Base-by-base conservation (phyloP, 352 stramenopile genomes). In the Globisporangium solare region DNA sequence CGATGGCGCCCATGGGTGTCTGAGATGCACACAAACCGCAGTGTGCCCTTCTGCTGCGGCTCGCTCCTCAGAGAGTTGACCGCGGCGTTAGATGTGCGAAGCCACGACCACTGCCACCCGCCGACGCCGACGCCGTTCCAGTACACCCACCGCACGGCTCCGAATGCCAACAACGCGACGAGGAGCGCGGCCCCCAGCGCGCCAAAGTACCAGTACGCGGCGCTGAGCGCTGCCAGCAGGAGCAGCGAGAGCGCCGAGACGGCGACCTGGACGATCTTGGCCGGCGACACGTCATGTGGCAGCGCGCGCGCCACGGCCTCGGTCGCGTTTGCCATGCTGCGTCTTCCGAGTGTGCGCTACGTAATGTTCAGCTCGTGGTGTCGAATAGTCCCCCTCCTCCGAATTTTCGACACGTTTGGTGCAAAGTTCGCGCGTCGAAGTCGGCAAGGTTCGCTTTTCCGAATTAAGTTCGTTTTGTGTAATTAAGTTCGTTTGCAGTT, bases 1-100 rank as follows among this genome's bases (percentile, higher is more conserved):
- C 72, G 75, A 57, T 94, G 85, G 32, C 76, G 77, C n/a, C 64
- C 67, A 43, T 94, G 85, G 17, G 85, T 94, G 56, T 94, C 85
- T 0, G 85, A 94, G 57, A 94, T 72, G 62, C 84, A 92, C 4
- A 93, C 83, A 1, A 94, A 66, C 21, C 85, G 73, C 11, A 94
- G 55, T 7, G 75, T 86, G 4, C 74, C 78, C 10, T 72, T 56
- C 47, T 78, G 70, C 48, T 89, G 67, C 8, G 79, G 73, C 0
- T 70, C 50, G 35, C 66, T 79, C 7, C 31, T 56, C 1, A 92
- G 52, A 0, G 71, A 68, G 2, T 8, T 24, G 17, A 72, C 56
- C 1, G 79, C 22, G 0, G 12, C 15, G 8, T 69, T 57, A 0
- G 73, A 73, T 40, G 72, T 69, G 40, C 74, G 73, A 21, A 92